These are phyloP conservation scores for Thuja plicata DNA, from an alignment of 83 land plant genomes.

Conservation along the genomic window DNA sequence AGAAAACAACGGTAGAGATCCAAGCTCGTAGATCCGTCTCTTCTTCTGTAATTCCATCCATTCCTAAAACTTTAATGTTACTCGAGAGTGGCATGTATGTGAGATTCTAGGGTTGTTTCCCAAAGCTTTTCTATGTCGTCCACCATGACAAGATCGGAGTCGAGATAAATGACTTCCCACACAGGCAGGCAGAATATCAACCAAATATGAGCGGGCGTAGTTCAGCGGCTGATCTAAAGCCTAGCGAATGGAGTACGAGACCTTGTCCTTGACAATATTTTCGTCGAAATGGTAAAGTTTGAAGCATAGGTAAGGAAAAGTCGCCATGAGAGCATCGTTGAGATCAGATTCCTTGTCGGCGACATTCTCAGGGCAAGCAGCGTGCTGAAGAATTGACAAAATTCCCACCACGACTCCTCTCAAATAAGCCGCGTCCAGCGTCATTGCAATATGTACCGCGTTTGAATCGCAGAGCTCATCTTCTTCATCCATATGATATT, in stretches of 20 bases:
- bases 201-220: constrained; percentile 69
- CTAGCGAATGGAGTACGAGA: constrained; percentile 59
- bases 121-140: no score
- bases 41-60: no score
- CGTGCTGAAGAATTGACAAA: constrained; percentile 63
- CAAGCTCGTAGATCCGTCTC: no score
- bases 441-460: constrained; percentile 52
- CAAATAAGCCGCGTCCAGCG: constrained; percentile 66
- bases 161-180: constrained; percentile 11
- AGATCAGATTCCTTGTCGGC: constrained; percentile 29
- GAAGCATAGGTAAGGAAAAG: constrained; percentile 67
- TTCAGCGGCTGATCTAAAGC: constrained; percentile 79
- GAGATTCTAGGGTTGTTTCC: no score
- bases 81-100: no score
- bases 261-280: constrained; percentile 39
- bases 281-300: constrained; percentile 53
- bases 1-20: no score
- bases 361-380: constrained; percentile 67
- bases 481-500: no score
- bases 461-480: constrained; percentile 8
- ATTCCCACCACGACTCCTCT: constrained; percentile 74
- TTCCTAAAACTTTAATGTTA: no score
- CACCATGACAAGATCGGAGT: no score
- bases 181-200: constrained; percentile 43
- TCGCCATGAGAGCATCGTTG: constrained; percentile 24